Evolutionary conservation across 176 grass and related monocot genomes (phyloP), one percentile per base, ranked within the genome.

Genomic region (Carex kokanica): DNA sequence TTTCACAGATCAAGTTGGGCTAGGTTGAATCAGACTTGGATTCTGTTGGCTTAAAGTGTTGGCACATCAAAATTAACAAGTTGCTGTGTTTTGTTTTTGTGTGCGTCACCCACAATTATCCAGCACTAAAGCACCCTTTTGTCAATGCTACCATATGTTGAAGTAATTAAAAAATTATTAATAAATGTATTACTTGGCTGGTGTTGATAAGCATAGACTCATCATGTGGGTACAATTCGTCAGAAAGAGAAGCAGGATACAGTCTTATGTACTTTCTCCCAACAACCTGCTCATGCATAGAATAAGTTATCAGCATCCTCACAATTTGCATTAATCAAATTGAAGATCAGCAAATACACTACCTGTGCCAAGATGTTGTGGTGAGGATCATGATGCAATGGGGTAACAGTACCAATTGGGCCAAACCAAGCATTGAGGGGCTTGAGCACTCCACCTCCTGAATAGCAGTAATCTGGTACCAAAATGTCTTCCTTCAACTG

Each of bases 351-450:
- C 40, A 64, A 63, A 31, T 81, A 83, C 68, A 58, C 83, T 93
- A 94, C 96, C 96, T 95, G 96, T 86, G 96, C 92, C 71, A 95
- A 91, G 84, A 98, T 73, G 81, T 91, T 98, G 78, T 98, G 93
- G 70, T 98, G 91, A 25, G 84, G 89, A 79, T 98, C 96, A 80
- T 93, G 87, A 85, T 93, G 96, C 80, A 95, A 68, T 13, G 96
- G 96, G 53, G 91, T 98, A 27, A 98, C 83, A 17, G 93, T 95
- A 60, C 91, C 92, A 74, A 87, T 59, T 86, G 93, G 93, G 17
- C 93, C 88, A 20, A 98, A 92, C 93, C 93, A 98, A 84, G 93
- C 96, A 90, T 93, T 93, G 67, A 95, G 88, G 6, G 89, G 86
- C 53, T 87, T 89, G 2, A 93, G 90, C 82, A 91, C 85, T 34